Percentiles rank a stretch among this genome's conserved stretches.
Evolutionary conservation across 192 early-diverging fungal genomes (phyloP).

Genomic region (Coemansia sp.): DNA sequence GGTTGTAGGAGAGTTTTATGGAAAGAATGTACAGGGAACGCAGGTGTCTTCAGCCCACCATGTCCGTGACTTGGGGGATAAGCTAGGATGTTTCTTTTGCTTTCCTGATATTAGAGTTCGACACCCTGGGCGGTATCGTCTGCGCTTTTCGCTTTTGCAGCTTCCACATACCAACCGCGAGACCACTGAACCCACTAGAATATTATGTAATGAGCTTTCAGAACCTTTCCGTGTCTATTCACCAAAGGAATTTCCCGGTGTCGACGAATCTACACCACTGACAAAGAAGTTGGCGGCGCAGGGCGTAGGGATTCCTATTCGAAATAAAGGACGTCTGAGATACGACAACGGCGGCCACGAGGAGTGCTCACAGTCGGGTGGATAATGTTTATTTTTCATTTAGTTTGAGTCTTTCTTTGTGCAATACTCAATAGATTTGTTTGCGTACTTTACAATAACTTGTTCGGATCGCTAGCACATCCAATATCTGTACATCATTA

Average conservation of each 20-base stretch:
- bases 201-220: constrained; percentile 19
- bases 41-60: constrained; percentile 15
- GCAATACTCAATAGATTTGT: not conserved
- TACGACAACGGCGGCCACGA: constrained; percentile 10
- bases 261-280: constrained; percentile 32
- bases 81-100: constrained; percentile 25
- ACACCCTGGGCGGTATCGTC: constrained; percentile 23
- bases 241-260: constrained; percentile 42
- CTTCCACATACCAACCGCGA: constrained; percentile 11
- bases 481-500: no score
- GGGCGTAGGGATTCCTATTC: constrained; percentile 35
- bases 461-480: no score
- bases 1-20: not conserved
- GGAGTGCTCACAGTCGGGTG: not conserved
- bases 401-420: not conserved
- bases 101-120: constrained; percentile 40
- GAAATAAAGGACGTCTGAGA: constrained; percentile 40
- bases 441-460: not conserved
- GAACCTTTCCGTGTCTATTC: constrained; percentile 32
- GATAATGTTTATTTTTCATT: not conserved
- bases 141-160: constrained; percentile 37
- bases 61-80: constrained; percentile 24
- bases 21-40: constrained; percentile 12
- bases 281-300: constrained; percentile 30
- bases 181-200: constrained; percentile 2